Percentiles rank a stretch among this genome's conserved stretches.
These are phyloP conservation scores for Ceratocystiopsis minuta DNA, from an alignment of 2,329 filamentous ascomycete genomes.

Conservation along the genomic window DNA sequence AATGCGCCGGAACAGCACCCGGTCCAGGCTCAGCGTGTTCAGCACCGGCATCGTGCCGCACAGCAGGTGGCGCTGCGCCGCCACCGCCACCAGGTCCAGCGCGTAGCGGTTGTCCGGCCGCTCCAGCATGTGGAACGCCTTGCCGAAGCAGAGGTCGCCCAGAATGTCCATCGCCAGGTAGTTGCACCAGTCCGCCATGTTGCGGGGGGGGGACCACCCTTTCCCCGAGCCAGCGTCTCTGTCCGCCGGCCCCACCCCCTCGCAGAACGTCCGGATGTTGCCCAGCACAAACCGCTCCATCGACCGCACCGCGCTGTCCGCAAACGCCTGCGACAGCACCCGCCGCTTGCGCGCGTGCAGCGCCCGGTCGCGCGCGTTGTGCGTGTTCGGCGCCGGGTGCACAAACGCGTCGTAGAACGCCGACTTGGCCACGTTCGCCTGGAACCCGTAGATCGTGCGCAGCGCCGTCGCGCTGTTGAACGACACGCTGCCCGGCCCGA, in stretches of 20 bases:
- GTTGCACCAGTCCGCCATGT: constrained; percentile 46
- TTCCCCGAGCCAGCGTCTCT: constrained; percentile 27
- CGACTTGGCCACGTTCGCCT: constrained; percentile 45
- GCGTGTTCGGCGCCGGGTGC: constrained; percentile 53
- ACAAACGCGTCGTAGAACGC: constrained; percentile 59
- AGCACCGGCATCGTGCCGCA: constrained; percentile 56
- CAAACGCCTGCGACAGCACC: constrained; percentile 55
- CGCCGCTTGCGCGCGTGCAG: constrained; percentile 53
- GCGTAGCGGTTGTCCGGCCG: constrained; percentile 44
- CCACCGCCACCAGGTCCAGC: constrained; percentile 46
- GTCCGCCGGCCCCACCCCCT: constrained; percentile 28
- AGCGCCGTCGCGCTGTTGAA: constrained; percentile 57
- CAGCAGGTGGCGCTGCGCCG: constrained; percentile 50
- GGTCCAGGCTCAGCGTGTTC: constrained; percentile 47
- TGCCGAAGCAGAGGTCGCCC: constrained; percentile 41
- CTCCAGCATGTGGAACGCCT: constrained; percentile 45
- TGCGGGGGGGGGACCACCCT: constrained; percentile 39
- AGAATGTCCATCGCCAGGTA: constrained; percentile 46
- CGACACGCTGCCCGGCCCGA: constrained; percentile 58
- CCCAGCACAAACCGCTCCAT: constrained; percentile 50
- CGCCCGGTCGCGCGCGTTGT: constrained; percentile 51
- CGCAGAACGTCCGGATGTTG: constrained; percentile 49
- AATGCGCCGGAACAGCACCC: constrained; percentile 47
- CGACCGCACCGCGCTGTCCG: constrained; percentile 44
- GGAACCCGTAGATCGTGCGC: constrained; percentile 48